Evolutionary conservation across 2,329 filamentous ascomycete species (phyloP), one percentile per base, ranked within the genome.

Genomic region (Ciborinia camelliae): DNA sequence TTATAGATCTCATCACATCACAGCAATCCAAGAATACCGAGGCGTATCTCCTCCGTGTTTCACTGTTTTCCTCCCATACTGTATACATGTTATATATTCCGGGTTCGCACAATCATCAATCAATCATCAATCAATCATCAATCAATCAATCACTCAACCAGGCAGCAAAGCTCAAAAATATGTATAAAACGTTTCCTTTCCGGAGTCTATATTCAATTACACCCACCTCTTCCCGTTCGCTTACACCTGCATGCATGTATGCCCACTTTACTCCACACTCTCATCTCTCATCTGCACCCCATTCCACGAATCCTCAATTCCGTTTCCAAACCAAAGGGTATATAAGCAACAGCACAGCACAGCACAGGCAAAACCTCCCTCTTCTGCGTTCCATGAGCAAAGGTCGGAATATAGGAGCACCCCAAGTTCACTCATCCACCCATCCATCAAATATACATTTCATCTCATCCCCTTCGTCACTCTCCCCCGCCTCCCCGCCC

Each of bases 161-260:
- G 2, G 48, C 26, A 20, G 2, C 9, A 23, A 15, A 15, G 28
- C 12, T 0, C 10, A 35, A 35, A 39, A 18, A 30, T 23, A 32
- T 39, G 39, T 47, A 26, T 52, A 43, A 28, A 8, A 52, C 60
- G 39, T 52, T 59, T 64, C 23, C 43, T 23, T 58, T 57, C 23
- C 43, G 18, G 58, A 48, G 62, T 64, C 54, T 64, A 64, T 64
- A 64, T 64, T 64, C 62, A 64, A 64, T 59, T 50, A 43, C 32
- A 30, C 45, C 43, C 37, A 52, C 32, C 32, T 14, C 26, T n/a
- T n/a, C 8, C 48, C 14, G 39, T 14, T 20, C 23, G 26, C 26
- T 8, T 41, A 32, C 32, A 15, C 35, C 48, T 54, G 20, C 59
- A 35, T 32, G 8, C 28, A 57, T 39, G n/a, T 26, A 48, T n/a